Conservation (phyloP, 1,139 yeast species). For the Yamadazyma spencermartinsiae region DNA sequence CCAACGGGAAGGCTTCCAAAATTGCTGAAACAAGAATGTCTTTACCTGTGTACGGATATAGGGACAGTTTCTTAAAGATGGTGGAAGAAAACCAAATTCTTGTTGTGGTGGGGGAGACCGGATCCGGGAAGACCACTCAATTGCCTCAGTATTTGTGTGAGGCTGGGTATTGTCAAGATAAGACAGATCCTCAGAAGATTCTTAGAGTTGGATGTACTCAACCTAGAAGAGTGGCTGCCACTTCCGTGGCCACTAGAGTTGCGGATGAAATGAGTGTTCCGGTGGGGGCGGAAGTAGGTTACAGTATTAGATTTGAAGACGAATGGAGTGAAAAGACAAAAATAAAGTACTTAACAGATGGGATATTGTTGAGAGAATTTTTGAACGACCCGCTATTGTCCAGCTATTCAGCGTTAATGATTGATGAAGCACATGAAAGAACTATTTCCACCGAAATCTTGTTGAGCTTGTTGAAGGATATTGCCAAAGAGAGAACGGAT, state of each 20-base stretch:
- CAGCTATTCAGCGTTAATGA: constrained; percentile 78
- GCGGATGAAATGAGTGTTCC: constrained; percentile 78
- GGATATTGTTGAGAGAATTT: constrained; percentile 87
- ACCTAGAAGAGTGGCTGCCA: constrained; percentile 95
- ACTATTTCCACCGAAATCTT: constrained; percentile 91
- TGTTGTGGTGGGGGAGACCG: constrained; percentile 95
- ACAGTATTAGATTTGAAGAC: constrained; percentile 85
- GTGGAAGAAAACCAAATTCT: constrained; percentile 68
- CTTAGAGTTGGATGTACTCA: constrained; percentile 85
- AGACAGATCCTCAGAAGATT: constrained; percentile 22
- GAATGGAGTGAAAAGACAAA: constrained; percentile 60
- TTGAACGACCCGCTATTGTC: constrained; percentile 70
- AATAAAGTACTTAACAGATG: constrained; percentile 90
- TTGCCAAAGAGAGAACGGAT: constrained; percentile 62
- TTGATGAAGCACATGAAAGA: constrained; percentile 97
- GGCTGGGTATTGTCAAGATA: constrained; percentile 66
- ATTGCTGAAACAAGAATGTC: constrained; percentile 54
- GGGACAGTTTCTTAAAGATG: constrained; percentile 62
- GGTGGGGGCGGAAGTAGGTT: constrained; percentile 83
- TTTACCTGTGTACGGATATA: constrained; percentile 73
- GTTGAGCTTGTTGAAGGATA: constrained; percentile 76
- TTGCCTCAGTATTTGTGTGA: constrained; percentile 86
- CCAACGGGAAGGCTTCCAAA: constrained; percentile 11
- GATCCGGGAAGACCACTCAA: constrained; percentile 97
- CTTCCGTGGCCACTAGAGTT: constrained; percentile 88